Base-by-base conservation (phyloP, 768 basidiomycete species). In the Tulasnella sp. region DNA sequence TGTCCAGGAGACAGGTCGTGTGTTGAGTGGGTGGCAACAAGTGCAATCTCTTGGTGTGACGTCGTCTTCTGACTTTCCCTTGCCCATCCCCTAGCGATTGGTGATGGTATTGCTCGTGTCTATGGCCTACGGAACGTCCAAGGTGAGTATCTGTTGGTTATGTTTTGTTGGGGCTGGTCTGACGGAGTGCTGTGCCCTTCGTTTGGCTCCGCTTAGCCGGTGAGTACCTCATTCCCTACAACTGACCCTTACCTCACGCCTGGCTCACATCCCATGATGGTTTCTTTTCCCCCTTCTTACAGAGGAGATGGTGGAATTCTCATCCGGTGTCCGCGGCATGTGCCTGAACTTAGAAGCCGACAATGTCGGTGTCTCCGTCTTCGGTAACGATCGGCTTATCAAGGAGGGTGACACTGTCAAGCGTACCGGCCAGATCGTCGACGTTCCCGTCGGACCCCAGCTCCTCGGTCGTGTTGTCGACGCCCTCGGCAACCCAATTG, bases 291-390 rank as follows among this genome's bases (percentile, higher is more conserved):
- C n/a, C n/a, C n/a, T 19, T 34, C 64, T 57, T 66, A 50, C 74
- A 92, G 96, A 99, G 78, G 96, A 99, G 84, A 99, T 99, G 96
- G 96, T 99, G 82, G 96, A 99, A 82, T 99, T 99, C 82, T 91
- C 94, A 51, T 98, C 96, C 53, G 96, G 96, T 75, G 84, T 99
- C 69, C 93, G 96, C 73, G 96, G 96, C 80, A 99, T 99, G 96
- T 97, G 93, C 75, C 76, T 99, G 75, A 99, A 99, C 87, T 87
- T 99, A 84, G 96, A 99, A 78, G 92, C 94, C 76, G 96, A 98
- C 85, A 97, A 97, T 69, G 94, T 98, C 80, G 96, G 96, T 91
- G 92, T 99, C 70, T 92, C 96, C 78, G 93, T 98, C 79, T 99
- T 99, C 81, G 87, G 86, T 82, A 87, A 87, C 71, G 88, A 91